These are phyloP conservation scores for Wickerhamiella shivajii DNA, from an alignment of 805 yeast genomes.

Conservation along the genomic window DNA sequence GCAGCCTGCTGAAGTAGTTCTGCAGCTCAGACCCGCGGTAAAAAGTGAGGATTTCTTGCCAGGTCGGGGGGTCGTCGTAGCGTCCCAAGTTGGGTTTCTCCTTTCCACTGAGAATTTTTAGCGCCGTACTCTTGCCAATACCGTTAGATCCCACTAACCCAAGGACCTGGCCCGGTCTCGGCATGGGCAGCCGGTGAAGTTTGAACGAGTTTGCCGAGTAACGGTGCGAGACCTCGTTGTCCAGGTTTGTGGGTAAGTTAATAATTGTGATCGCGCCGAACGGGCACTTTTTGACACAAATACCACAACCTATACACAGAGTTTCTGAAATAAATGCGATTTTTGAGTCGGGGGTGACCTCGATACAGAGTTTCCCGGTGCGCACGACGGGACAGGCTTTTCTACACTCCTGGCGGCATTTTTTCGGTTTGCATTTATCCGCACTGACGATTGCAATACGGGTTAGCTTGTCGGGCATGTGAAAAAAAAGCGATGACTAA, in stretches of 20 bases:
- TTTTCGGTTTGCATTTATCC: conserved; percentile 95
- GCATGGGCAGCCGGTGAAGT: conserved; percentile 92
- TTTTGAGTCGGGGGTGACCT: conserved; percentile 78
- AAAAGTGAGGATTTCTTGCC: conserved; percentile 82
- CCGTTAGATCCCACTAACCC: conserved; percentile 98
- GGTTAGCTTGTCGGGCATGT: conserved; percentile 17
- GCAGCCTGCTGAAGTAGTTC: conserved; percentile 83
- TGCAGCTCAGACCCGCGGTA: conserved; percentile 97
- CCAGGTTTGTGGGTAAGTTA: conserved; percentile 91
- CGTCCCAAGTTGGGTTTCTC: conserved; percentile 93
- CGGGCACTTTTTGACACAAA: conserved; percentile 96
- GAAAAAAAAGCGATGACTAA: too few relatives aligned
- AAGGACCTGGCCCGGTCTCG: conserved; percentile 96
- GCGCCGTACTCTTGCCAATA: conserved; percentile 96
- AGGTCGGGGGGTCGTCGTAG: conserved; percentile 91
- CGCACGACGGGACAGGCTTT: conserved; percentile 96
- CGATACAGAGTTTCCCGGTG: conserved; percentile 95
- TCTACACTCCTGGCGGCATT: conserved; percentile 96
- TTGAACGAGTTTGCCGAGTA: conserved; percentile 97
- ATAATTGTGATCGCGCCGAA: conserved; percentile 93
- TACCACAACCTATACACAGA: conserved; percentile 98
- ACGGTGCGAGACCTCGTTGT: conserved; percentile 85
- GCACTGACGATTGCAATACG: conserved; percentile 90
- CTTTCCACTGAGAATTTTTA: conserved; percentile 92
- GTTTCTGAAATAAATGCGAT: conserved; percentile 91